Base-by-base conservation (phyloP, 768 basidiomycete genomes). In the Trametes punicea region DNA sequence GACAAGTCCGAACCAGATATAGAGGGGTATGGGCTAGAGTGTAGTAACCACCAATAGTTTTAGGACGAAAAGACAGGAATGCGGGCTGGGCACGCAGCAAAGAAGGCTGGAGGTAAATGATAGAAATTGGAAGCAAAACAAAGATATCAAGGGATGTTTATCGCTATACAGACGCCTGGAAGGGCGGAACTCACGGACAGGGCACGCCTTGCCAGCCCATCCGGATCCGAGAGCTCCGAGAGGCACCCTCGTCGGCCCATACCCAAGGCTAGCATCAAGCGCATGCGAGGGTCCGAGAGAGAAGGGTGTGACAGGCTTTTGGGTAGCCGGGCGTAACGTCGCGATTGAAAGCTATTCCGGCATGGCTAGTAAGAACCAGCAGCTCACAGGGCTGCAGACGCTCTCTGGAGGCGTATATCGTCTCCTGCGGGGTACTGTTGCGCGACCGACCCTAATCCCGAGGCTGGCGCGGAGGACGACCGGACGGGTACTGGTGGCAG, bases 401-500 rank as follows among this genome's bases (percentile, higher is more conserved):
- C 52, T 38, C 42, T 46, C 26, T 46, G 52, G 23, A 26, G 40
- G 50, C 55, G 55, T 56, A 56, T 47, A 42, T 44, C 55, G 39
- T 56, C 55, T 21, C 38, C 23, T 26, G 5, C 53, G 21, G 20
- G 10, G 36, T 7, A 27, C 27, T 8, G 52, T 30, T 16, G 47
- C 29, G 54, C n/a, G 4, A 16, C 20, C 18, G 30, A 26, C 9
- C 20, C 30, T 23, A 20, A 27, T 40, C 2, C 11, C 29, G 31
- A 10, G 23, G 21, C 39, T 30, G 18, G 20, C 11, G 26, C 25
- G 15, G 54, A 31, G n/a, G 33, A 46, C 39, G 39, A n/a, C 39
- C 53, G 54, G 8, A 48, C 53, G 11, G 58, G 58, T 13, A 60
- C 44, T 3, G 58, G 58, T 29, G 58, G 58, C n/a, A 60, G 36